phyloP scores from a whole-genome alignment of 2,329 filamentous ascomycete species.

The Verticillium klebahnii region DNA sequence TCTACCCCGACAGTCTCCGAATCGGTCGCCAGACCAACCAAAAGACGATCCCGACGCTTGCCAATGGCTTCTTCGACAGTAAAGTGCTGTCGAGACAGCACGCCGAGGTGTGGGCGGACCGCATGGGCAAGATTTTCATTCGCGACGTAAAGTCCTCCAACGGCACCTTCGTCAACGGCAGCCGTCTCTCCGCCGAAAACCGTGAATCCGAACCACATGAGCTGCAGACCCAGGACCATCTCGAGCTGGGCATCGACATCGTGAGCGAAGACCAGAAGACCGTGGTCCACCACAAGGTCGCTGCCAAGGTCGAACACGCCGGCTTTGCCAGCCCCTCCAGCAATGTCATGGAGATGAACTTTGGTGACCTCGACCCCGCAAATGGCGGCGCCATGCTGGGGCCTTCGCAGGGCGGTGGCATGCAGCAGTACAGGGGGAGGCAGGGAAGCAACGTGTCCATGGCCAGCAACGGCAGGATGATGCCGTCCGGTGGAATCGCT shows the following conservation, averaged over 20 bases:
- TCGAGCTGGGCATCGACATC: slow-evolving; percentile 96
- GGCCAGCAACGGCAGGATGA: slow-evolving; percentile 57
- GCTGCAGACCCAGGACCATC: slow-evolving; percentile 81
- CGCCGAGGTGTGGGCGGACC: slow-evolving; percentile 88
- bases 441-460: slow-evolving; percentile 63
- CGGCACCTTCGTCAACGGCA: slow-evolving; percentile 94
- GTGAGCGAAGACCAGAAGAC: slow-evolving; percentile 98
- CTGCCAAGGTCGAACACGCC: slow-evolving; percentile 92
- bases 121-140: slow-evolving; percentile 88
- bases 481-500: slow-evolving; percentile 45
- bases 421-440: slow-evolving; percentile 67
- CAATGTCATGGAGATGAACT: slow-evolving; percentile 82
- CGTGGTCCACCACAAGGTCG: slow-evolving; percentile 97
- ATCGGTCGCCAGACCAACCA: slow-evolving; percentile 97
- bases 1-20: slow-evolving; percentile 85
- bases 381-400: slow-evolving; percentile 69
- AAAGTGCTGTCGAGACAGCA: slow-evolving; percentile 96
- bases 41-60: slow-evolving; percentile 84
- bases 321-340: slow-evolving; percentile 72
- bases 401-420: slow-evolving; percentile 46
- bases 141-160: slow-evolving; percentile 98
- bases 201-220: slow-evolving; percentile 95
- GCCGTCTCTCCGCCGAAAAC: slow-evolving; percentile 86
- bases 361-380: slow-evolving; percentile 83
- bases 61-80: slow-evolving; percentile 96